These are phyloP conservation scores for Ceriops tagal DNA, from an alignment of 345 rosid species.

Conservation along the genomic window DNA sequence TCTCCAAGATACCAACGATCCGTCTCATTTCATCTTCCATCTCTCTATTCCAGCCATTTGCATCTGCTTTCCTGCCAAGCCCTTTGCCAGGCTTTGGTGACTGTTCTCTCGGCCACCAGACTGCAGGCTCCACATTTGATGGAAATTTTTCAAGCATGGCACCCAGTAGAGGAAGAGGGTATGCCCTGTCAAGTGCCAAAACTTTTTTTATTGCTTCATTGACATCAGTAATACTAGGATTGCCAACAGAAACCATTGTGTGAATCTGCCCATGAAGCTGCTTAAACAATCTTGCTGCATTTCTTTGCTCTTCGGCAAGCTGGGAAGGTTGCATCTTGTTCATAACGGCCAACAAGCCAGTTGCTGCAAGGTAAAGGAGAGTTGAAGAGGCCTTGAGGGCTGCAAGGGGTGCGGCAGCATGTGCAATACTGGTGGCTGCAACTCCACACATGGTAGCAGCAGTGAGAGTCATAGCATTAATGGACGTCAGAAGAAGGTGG, in stretches of 20 bases:
- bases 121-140: conserved; percentile 36
- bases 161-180: conserved; percentile 53
- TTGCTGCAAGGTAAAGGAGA: conserved; percentile 38
- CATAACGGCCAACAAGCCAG: conserved; percentile 37
- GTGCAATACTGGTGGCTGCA: conserved; percentile 18
- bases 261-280: conserved; percentile 39
- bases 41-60: conserved; percentile 41
- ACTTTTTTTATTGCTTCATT: conserved; percentile 41
- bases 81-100: neutral
- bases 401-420: conserved; percentile 10
- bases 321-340: conserved; percentile 62
- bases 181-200: conserved; percentile 49
- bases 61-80: neutral
- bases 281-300: conserved; percentile 46
- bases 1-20: conserved; percentile 29
- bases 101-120: conserved; percentile 43
- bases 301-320: conserved; percentile 58
- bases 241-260: conserved; percentile 24
- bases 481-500: conserved; percentile 40
- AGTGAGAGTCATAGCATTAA: conserved; percentile 44
- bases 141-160: conserved; percentile 55
- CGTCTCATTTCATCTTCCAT: conserved; percentile 43
- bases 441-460: conserved; percentile 50
- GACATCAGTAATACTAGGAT: conserved; percentile 31
- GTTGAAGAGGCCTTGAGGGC: conserved; percentile 39